A percentile compares a stretch with the other conserved stretches of the same genome.
Conservation (phyloP, 2,329 filamentous ascomycete genomes). For the Aspergillus ruber region DNA sequence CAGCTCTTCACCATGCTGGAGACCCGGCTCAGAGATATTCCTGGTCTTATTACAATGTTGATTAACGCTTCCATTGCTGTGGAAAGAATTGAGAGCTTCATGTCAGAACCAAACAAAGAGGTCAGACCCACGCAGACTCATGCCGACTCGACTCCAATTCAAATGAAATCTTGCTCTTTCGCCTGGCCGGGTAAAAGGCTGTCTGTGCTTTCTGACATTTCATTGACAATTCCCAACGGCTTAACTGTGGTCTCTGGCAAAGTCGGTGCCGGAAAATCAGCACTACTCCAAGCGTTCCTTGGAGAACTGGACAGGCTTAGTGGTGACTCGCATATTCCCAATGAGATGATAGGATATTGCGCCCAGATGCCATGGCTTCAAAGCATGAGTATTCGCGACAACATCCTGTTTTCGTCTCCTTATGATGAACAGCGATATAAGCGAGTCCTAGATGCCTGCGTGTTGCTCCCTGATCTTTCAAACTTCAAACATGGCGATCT, state of each 20-base stretch:
- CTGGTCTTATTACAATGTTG: conserved; percentile 65
- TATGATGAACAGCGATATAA: conserved; percentile 66
- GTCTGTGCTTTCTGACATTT: conserved; percentile 50
- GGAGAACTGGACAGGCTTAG: conserved; percentile 52
- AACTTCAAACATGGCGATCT: conserved; percentile 60
- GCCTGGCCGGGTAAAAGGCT: conserved; percentile 66
- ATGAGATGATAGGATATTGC: conserved; percentile 57
- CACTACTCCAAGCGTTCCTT: conserved; percentile 52
- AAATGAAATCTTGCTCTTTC: conserved; percentile 62
- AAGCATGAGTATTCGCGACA: conserved; percentile 63
- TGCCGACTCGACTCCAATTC: conserved; percentile 24
- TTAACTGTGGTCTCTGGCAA: conserved; percentile 58
- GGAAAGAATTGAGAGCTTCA: conserved; percentile 75
- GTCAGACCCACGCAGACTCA: conserved; percentile 43
- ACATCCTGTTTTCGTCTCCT: conserved; percentile 58
- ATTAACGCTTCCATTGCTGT: conserved; percentile 80
- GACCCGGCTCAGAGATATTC: conserved; percentile 65
- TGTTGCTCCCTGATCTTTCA: conserved; percentile 54
- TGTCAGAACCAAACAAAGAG: conserved; percentile 78
- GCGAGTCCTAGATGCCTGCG: conserved; percentile 61
- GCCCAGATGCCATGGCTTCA: conserved; percentile 62
- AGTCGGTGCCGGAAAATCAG: conserved; percentile 59
- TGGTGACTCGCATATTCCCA: conserved; percentile 48
- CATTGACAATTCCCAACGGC: conserved; percentile 49
- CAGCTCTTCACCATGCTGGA: conserved; percentile 74